Evolutionary conservation across 257 asterid genomes (phyloP), one percentile per base, ranked within the genome.

Genomic region (Datura wrightii): DNA sequence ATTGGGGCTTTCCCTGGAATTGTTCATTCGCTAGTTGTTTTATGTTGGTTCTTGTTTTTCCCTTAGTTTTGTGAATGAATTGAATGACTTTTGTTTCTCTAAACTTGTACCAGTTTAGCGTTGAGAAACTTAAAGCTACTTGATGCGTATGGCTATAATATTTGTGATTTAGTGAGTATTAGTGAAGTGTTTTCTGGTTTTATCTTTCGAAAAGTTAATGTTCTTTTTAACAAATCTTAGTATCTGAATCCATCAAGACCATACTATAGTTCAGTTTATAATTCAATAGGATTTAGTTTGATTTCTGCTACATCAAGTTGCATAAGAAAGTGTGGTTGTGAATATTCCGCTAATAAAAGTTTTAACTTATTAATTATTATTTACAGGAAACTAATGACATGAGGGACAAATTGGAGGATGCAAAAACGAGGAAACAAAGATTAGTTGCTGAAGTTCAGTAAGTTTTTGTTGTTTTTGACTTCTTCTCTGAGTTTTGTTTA

Each of bases 381-480:
- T 82, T 88, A 65, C 92, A 96, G 99, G 98, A 92, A 56, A 79
- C 89, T 31, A 85, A 87, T 86, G 88, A 15, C 69, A 89, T 67
- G 90, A 93, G 88, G 87, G 88, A 89, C 78, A 90, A 88, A 83
- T 85, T 96, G 86, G 94, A 89, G 82, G 83, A 85, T 6, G 89
- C 90, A 5, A 92, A 88, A 82, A 89, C 89, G 85, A 90, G 90
- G 88, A 93, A 90, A 89, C 85, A 76, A 83, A 88, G 85, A 10
- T 92, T 94, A 66, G 86, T 91, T 71, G 99, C 96, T 83, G 98
- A 96, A 96, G 95, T 96, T 87, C 83, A 97, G 98, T 95, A 92
- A 85, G 95, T 44, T 63, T 58, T 60, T 80, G 50, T 56, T 76
- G 56, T 24, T 24, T 46, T 81, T 56, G 24, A 39, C 31, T 36